phyloP scores from a whole-genome alignment of 306 rosid species.

The Fragaria ananassa region DNA sequence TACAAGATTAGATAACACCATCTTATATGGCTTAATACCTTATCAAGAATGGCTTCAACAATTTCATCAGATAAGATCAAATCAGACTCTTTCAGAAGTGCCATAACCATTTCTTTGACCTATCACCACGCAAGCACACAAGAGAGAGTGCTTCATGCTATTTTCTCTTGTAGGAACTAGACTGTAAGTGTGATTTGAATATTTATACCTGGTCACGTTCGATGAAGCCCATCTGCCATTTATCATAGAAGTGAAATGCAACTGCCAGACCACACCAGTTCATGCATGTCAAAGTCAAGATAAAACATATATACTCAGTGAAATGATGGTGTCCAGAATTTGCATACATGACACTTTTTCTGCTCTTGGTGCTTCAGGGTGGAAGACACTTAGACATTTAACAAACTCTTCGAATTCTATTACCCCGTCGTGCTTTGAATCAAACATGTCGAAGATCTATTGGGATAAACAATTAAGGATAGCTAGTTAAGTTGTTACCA shows the following conservation, averaged over 20 bases:
- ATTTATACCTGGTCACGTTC: conserved; percentile 46
- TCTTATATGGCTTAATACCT: conserved; percentile 26
- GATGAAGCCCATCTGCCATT: conserved; percentile 49
- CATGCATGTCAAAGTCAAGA: conserved; percentile 6
- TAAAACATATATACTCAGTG: background rate
- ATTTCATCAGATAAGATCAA: conserved; percentile 46
- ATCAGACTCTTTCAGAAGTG: conserved; percentile 49
- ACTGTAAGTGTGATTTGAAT: background rate
- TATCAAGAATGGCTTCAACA: conserved; percentile 43
- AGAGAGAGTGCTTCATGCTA: background rate
- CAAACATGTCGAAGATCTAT: conserved; percentile 51
- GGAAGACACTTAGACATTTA: conserved; percentile 52
- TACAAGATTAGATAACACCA: background rate
- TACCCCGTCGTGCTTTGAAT: conserved; percentile 48
- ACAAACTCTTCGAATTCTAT: conserved; percentile 56
- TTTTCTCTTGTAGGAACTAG: background rate
- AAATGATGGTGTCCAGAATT: conserved; percentile 1
- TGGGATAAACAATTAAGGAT: background rate
- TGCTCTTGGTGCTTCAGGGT: conserved; percentile 47
- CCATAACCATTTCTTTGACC: conserved; percentile 56
- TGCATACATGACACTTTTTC: conserved; percentile 47
- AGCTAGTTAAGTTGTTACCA: background rate
- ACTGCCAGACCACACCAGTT: conserved; percentile 30
- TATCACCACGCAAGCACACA: background rate
- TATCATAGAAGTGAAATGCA: conserved; percentile 55